A percentile compares a stretch with the other conserved stretches of the same genome.
Evolutionary conservation across 2,329 filamentous ascomycete genomes (phyloP).

Genomic region (Talaromyces albobiverticillius): DNA sequence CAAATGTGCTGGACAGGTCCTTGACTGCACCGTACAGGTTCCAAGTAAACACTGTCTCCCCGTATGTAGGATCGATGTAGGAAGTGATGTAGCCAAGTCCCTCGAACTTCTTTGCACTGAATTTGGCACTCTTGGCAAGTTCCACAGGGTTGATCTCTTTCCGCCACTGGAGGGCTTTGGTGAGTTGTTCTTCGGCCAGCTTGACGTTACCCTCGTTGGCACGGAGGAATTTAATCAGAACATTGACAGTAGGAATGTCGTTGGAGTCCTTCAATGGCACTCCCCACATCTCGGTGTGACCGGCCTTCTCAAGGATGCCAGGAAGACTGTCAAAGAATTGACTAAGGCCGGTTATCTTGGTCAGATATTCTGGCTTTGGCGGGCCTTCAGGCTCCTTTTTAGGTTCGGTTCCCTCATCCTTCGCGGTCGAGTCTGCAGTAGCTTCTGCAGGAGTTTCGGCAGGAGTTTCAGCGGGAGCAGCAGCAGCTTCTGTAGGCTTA

Average conservation of each 20-base stretch:
- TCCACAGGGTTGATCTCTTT: conserved; percentile 70
- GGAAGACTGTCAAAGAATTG: conserved; percentile 60
- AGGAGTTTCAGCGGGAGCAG: conserved; percentile 20
- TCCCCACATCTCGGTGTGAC: conserved; percentile 82
- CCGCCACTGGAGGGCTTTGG: conserved; percentile 77
- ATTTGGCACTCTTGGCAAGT: conserved; percentile 60
- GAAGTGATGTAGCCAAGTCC: conserved; percentile 77
- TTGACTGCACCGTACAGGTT: conserved; percentile 91
- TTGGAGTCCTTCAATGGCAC: conserved; percentile 58
- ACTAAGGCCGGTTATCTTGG: conserved; percentile 44
- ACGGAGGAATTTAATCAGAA: conserved; percentile 90
- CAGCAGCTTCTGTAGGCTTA: conserved; percentile 4
- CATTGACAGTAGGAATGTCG: conserved; percentile 73
- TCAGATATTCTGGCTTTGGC: conserved; percentile 34
- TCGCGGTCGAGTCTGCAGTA: conserved; percentile 13
- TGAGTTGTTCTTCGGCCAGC: conserved; percentile 74
- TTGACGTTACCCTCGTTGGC: conserved; percentile 76
- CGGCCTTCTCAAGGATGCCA: conserved; percentile 55
- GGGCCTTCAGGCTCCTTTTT: conserved; percentile 16
- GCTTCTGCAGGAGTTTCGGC: conserved; percentile 2
- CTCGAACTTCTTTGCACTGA: conserved; percentile 67
- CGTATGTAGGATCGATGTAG: conserved; percentile 57
- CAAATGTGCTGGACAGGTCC: conserved; percentile 76
- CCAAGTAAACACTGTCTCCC: conserved; percentile 71
- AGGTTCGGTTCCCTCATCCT: conserved; percentile 14